Evolutionary conservation across 2,329 filamentous ascomycete genomes (phyloP).

Genomic region (Pestalotiopsis sp.): DNA sequence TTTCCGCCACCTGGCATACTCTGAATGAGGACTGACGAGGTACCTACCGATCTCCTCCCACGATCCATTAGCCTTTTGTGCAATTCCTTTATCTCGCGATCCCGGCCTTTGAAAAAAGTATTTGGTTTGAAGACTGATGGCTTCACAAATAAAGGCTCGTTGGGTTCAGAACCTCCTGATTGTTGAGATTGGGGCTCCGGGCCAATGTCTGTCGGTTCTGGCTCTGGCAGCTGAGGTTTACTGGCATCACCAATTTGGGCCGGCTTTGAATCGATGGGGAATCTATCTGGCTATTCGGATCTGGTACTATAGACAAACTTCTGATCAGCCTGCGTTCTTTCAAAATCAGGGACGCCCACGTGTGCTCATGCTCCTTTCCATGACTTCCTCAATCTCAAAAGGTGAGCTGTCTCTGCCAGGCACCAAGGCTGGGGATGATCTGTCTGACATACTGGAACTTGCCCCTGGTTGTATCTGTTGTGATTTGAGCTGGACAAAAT

Average conservation of each 20-base stretch:
- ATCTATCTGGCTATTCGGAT: constrained; percentile 35
- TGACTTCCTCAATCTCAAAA: constrained; percentile 35
- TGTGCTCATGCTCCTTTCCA: constrained; percentile 15
- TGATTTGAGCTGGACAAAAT: constrained; percentile 26
- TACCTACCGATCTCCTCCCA: constrained; percentile 56
- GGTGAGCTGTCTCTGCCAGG: constrained; percentile 22
- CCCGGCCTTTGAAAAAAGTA: constrained; percentile 59
- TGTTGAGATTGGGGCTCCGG: constrained; percentile 31
- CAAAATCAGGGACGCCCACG: constrained; percentile 13
- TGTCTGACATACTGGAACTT: constrained; percentile 32
- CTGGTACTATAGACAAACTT: constrained; percentile 30
- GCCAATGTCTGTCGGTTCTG: constrained; percentile 27
- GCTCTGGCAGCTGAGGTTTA: constrained; percentile 31
- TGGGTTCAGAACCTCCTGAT: constrained; percentile 25
- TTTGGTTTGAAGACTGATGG: constrained; percentile 63
- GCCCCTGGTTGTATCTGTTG: constrained; percentile 26
- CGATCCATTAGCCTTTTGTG: constrained; percentile 62
- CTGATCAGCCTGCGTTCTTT: constrained; percentile 33
- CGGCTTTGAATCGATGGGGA: constrained; percentile 27
- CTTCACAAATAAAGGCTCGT: constrained; percentile 40
- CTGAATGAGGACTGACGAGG: constrained; percentile 65
- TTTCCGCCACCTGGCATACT: constrained; percentile 70
- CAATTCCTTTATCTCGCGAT: constrained; percentile 59
- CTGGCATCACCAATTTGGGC: constrained; percentile 25
- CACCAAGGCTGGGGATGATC: constrained; percentile 20